Conservation (phyloP, 192 early-diverging fungal species). For the Endogone sp. region DNA sequence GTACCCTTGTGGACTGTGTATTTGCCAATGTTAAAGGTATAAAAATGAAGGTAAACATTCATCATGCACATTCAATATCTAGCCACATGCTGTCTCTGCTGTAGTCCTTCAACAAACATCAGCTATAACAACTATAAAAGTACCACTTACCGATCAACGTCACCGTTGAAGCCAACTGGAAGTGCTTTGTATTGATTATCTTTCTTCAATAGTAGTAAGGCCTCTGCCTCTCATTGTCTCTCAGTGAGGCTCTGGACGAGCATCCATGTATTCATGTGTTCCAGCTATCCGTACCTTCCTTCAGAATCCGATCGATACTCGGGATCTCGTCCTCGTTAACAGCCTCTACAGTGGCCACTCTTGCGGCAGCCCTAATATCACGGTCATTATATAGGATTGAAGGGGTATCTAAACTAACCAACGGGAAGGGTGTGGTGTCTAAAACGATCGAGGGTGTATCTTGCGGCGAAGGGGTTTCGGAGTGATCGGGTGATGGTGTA, state of each 20-base stretch:
- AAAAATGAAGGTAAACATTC: too few species aligned
- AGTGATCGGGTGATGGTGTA: background rate
- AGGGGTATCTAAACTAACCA: background rate
- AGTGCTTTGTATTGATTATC: conserved; percentile 5
- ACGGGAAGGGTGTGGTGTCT: too few species aligned
- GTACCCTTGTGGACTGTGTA: background rate
- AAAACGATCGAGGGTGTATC: too few species aligned
- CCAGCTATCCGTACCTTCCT: conserved; percentile 21
- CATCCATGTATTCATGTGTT: conserved; percentile 30
- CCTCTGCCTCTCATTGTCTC: conserved; percentile 20
- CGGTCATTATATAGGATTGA: background rate
- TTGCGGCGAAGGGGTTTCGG: background rate
- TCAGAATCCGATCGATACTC: conserved; percentile 26
- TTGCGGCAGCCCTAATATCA: background rate
- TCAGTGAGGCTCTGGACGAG: conserved; percentile 17
- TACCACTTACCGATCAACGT: conserved; percentile 17
- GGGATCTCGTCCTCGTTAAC: conserved; percentile 27
- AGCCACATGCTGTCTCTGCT: too few species aligned
- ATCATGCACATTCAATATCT: too few species aligned
- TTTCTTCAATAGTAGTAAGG: background rate
- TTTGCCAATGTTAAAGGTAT: background rate
- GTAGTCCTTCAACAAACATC: background rate
- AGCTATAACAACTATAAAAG: background rate
- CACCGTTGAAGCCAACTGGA: conserved; percentile 18
- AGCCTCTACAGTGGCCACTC: background rate